phyloP scores from a whole-genome alignment of 441 rosid genomes.

The Breynia disticha region DNA sequence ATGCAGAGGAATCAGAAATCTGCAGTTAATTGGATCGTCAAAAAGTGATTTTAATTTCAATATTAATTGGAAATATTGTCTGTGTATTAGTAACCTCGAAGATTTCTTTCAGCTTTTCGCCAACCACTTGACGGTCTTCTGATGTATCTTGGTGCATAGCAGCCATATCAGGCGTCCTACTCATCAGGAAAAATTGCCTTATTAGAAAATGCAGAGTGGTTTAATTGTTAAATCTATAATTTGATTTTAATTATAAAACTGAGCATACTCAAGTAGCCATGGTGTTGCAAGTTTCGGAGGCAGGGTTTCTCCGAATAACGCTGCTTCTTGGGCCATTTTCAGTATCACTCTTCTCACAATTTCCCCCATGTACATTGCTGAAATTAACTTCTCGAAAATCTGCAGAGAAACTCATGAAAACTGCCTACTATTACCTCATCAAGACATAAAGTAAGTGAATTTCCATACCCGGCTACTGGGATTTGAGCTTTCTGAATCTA shows the following conservation, averaged over 20 bases:
- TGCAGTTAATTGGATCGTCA: conserved; percentile 9
- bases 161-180: conserved; percentile 57
- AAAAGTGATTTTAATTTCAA: background rate
- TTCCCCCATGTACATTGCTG: conserved; percentile 68
- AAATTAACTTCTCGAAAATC: conserved; percentile 50
- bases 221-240: background rate
- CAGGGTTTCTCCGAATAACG: conserved; percentile 40
- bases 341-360: conserved; percentile 55
- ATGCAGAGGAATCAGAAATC: conserved; percentile 34
- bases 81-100: conserved; percentile 31
- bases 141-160: conserved; percentile 77
- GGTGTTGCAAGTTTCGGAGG: conserved; percentile 45
- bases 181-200: background rate
- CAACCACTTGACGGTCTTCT: conserved; percentile 38
- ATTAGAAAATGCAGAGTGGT: background rate
- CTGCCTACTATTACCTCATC: no score
- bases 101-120: conserved; percentile 39
- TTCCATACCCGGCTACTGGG: conserved; percentile 32
- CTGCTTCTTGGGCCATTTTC: conserved; percentile 49
- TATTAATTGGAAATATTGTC: background rate
- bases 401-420: conserved; percentile 7
- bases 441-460: background rate
- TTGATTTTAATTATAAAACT: background rate
- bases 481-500: conserved; percentile 43
- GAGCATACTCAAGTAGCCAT: conserved; percentile 38